phyloP scores from a whole-genome alignment of 1,284 basidiomycete species.

The Trichosporon coremiiforme region DNA sequence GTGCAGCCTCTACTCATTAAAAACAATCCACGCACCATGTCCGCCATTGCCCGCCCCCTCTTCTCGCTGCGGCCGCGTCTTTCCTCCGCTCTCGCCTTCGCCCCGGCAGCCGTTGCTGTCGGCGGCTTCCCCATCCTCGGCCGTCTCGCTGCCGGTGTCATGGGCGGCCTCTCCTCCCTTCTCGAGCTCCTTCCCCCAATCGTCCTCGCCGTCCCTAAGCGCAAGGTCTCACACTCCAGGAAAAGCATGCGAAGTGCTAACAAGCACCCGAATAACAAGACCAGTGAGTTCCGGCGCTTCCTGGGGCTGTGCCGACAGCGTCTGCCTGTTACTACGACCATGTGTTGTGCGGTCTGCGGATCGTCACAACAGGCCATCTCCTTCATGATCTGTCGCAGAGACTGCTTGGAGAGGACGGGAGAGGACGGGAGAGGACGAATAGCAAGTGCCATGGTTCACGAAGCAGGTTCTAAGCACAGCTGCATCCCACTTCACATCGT shows the following conservation, averaged over 20 bases:
- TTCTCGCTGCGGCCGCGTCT: constrained; percentile 32
- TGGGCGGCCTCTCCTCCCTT: constrained; percentile 60
- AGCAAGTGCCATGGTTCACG: no score
- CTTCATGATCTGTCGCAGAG: no score
- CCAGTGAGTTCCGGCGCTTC: constrained; percentile 67
- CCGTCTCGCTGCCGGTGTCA: constrained; percentile 26
- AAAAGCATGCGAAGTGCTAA: constrained; percentile 94
- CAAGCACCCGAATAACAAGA: constrained; percentile 92
- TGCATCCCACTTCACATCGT: no score
- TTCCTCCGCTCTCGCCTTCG: constrained; percentile 41
- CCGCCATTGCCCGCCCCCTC: constrained; percentile 30
- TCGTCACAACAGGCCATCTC: no score
- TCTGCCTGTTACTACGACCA: no score
- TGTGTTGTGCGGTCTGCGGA: no score
- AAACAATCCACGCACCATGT: constrained; percentile 28
- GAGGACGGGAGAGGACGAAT: no score
- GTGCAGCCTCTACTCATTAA: not conserved
- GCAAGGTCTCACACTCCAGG: constrained; percentile 87
- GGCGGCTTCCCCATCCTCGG: constrained; percentile 20
- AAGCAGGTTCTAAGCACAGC: no score
- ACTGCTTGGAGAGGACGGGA: no score
- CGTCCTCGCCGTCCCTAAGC: constrained; percentile 90
- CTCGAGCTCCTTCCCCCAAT: constrained; percentile 84
- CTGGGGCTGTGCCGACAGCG: no score
- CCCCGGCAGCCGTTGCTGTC: constrained; percentile 34